phyloP scores from a whole-genome alignment of 352 stramenopile genomes.

The Pythium phragmiticola region DNA sequence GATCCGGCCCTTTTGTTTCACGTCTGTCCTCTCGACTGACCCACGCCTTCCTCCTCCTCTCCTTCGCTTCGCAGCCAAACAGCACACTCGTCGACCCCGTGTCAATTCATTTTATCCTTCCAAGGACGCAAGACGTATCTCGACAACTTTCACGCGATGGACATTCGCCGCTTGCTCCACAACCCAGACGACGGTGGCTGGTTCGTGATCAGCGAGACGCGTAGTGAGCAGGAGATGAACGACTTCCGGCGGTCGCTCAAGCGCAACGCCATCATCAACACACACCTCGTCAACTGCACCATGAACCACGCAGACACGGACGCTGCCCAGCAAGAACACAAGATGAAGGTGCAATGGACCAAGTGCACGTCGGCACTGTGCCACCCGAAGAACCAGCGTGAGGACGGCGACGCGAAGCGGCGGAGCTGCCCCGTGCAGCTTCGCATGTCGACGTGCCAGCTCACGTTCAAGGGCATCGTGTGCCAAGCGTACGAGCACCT shows the following conservation, averaged over 20 bases:
- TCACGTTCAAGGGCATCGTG: slow-evolving; percentile 67
- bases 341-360: slow-evolving; percentile 86
- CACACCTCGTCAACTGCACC: slow-evolving; percentile 78
- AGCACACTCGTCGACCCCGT: background rate
- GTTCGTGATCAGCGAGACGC: slow-evolving; percentile 78
- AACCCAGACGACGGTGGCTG: slow-evolving; percentile 75
- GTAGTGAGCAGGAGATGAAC: slow-evolving; percentile 66
- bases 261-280: slow-evolving; percentile 86
- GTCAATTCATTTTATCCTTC: background rate
- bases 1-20: slow-evolving; percentile 5
- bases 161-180: slow-evolving; percentile 73
- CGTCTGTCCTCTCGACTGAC: background rate
- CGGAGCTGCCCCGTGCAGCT: slow-evolving; percentile 64
- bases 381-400: slow-evolving; percentile 49
- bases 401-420: slow-evolving; percentile 26
- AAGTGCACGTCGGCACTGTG: slow-evolving; percentile 80
- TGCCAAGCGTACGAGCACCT: slow-evolving; percentile 79
- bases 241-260: slow-evolving; percentile 77
- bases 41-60: no score
- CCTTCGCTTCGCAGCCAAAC: no score
- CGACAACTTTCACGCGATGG: slow-evolving; percentile 33
- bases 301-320: slow-evolving; percentile 64
- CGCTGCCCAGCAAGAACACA: slow-evolving; percentile 52
- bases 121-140: background rate
- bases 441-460: slow-evolving; percentile 81